Evolutionary conservation across 352 stramenopile species (phyloP), one percentile per base, ranked within the genome.

Genomic region (Globisporangium paddicum): DNA sequence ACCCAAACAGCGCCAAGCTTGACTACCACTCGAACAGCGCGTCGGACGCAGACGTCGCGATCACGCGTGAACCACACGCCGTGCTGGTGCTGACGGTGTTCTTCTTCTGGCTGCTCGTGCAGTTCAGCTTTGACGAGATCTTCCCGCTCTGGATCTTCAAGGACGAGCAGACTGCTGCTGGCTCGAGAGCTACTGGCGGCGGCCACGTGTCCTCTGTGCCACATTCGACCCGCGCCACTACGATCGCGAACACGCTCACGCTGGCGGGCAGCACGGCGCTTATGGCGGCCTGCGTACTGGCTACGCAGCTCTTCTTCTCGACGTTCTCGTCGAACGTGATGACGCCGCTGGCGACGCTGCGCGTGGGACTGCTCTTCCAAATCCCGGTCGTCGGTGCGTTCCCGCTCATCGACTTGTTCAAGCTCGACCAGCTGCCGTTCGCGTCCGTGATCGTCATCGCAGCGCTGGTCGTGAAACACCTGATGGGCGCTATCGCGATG

Each of bases 101-200:
- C 41, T 89, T 88, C 55, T 74, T 87, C 32, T 93, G 83, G 83
- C 68, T 68, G 32, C 64, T 89, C 11, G 69, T 90, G 21, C 83
- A 93, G 54, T 52, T 88, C 13, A 83, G 80, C 60, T 93, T 93
- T 41, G 83, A 93, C 52, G 80, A 93, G 53, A 79, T 93, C 60
- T 56, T 90, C 23, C 83, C 83, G 21, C 66, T 93, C 18, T 93
- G 80, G 83, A 85, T 90, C 51, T 90, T 93, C 69, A 79, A 82
- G 38, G 75, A 89, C 37, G 80, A 86, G 41, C 41, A 56, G 18
- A 41, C 25, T 1, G 34, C 13, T 3, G 7, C 2, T 8, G 18
- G 19, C n/a, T 23, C 32, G 28, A 3, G 28, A 7, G 28, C 28
- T 32, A 6, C 28, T 32, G 28, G 28, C 5, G 28, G 47, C n/a